Evolutionary conservation across 768 basidiomycete species (phyloP).

Genomic region (Panaeolus papilionaceus): DNA sequence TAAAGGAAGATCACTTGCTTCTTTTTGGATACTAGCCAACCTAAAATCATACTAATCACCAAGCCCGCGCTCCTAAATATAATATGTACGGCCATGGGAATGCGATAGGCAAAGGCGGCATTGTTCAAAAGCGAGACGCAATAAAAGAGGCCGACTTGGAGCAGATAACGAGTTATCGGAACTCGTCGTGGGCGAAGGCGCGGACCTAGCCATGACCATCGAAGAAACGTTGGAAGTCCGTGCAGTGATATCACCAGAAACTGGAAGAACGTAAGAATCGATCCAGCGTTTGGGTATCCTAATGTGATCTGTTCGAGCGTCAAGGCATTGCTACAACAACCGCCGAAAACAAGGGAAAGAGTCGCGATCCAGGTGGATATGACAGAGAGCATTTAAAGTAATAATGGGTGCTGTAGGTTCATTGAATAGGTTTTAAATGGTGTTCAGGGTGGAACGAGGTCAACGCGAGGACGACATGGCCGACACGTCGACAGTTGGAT

Average conservation of each 20-base stretch:
- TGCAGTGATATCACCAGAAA: slow-evolving; percentile 79
- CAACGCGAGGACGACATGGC: slow-evolving; percentile 18
- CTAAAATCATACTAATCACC: slow-evolving; percentile 82
- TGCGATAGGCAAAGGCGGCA: slow-evolving; percentile 83
- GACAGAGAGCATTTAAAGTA: slow-evolving; percentile 24
- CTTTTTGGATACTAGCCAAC: slow-evolving; percentile 70
- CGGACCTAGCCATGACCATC: slow-evolving; percentile 57
- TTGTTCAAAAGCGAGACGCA: slow-evolving; percentile 86
- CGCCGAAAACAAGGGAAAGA: slow-evolving; percentile 82
- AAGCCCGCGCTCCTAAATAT: slow-evolving; percentile 92
- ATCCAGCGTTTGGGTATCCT: slow-evolving; percentile 71
- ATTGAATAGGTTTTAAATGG: slow-evolving; percentile 1
- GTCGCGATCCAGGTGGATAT: slow-evolving; percentile 61
- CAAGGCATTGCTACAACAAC: slow-evolving; percentile 90
- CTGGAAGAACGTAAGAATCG: slow-evolving; percentile 88
- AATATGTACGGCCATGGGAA: slow-evolving; percentile 94
- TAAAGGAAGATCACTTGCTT: slow-evolving; percentile 46
- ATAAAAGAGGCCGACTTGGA: slow-evolving; percentile 86
- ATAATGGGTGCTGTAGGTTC: background rate
- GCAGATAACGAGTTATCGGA: slow-evolving; percentile 73
- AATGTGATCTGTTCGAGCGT: slow-evolving; percentile 78
- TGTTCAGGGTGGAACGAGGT: slow-evolving; percentile 19
- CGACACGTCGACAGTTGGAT: slow-evolving; percentile 20
- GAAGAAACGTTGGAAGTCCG: slow-evolving; percentile 69
- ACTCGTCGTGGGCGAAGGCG: slow-evolving; percentile 67